Base-by-base conservation (phyloP, 2,329 filamentous ascomycete genomes). In the Huntiella moniliformis region DNA sequence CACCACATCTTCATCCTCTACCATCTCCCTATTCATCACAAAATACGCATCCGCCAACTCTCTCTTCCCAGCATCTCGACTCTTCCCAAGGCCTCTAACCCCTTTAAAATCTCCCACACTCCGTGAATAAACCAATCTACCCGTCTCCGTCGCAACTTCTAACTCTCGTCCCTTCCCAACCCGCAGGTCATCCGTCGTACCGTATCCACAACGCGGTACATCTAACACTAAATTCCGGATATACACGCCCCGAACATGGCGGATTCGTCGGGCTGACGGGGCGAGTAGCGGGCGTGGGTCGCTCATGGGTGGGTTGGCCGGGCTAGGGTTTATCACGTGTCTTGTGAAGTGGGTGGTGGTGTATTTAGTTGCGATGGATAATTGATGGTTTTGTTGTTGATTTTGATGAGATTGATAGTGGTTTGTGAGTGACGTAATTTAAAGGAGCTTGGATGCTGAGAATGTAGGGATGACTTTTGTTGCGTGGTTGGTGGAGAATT, bases 161-260 rank as follows among this genome's bases (percentile, higher is more conserved):
- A 3, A 28, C 7, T 28, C 22, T 8, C 22, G 22, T 1, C 22
- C 22, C 10, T 28, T 28, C 22, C 22, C 22, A 28, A 28, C 22
- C 10, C 22, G 6, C 3, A 28, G 22, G 22, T 28, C 22, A 28
- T 28, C 22, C 22, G 22, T 28, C 7, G 22, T 28, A 7, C 22
- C 22, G 10, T 28, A 28, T 3, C 22, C 22, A 28, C 22, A 7
- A 28, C 22, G 22, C 22, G 22, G 22, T 28, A 28, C 22, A 28
- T 28, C 22, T 8, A 28, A 2, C 22, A 28, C 22, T 38, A 95
- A 67, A 60, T 95, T 95, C 48, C 88, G 83, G 44, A 95, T 65
- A 47, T 82, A 88, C 54, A 96, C 75, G 53, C 84, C 85, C 55
- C 83, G 79, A 4, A 95, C 71, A 65, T 95, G 87, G 46, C 88